Evolutionary conservation across 495 filamentous ascomycete genomes (phyloP).

Genomic region (Bryoglossum gracile): DNA sequence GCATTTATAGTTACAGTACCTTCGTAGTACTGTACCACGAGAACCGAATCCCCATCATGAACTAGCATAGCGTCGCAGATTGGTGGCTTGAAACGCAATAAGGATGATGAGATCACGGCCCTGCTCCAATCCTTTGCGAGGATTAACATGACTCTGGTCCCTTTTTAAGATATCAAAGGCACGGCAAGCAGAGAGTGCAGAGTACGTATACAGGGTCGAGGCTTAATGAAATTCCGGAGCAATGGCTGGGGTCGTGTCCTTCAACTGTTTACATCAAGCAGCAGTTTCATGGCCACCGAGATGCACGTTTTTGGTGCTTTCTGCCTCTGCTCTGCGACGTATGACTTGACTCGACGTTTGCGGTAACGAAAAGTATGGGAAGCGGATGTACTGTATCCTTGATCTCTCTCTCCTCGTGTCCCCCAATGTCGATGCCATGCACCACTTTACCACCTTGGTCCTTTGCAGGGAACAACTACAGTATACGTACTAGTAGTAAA

Average conservation of each 20-base stretch:
- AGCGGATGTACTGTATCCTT: not conserved
- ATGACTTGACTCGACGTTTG: constrained; percentile 16
- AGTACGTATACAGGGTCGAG: too few relatives aligned
- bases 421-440: constrained; percentile 8
- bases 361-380: constrained; percentile 6
- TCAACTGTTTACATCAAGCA: not conserved
- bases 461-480: too few relatives aligned
- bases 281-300: not conserved
- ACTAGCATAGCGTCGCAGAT: too few relatives aligned
- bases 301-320: constrained; percentile 7
- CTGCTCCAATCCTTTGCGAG: not conserved
- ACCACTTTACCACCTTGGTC: too few relatives aligned
- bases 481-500: too few relatives aligned
- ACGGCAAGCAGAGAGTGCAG: too few relatives aligned
- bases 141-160: too few relatives aligned
- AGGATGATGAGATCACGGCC: not conserved
- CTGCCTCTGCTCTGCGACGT: constrained; percentile 3
- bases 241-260: not conserved
- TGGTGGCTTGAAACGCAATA: not conserved
- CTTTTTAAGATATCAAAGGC: too few relatives aligned
- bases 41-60: not conserved
- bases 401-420: not conserved
- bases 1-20: not conserved
- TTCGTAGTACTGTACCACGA: not conserved
- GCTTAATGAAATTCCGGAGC: too few relatives aligned